phyloP scores from a whole-genome alignment of 1,284 basidiomycete species.

The Pseudomicrostroma phylloplanum region DNA sequence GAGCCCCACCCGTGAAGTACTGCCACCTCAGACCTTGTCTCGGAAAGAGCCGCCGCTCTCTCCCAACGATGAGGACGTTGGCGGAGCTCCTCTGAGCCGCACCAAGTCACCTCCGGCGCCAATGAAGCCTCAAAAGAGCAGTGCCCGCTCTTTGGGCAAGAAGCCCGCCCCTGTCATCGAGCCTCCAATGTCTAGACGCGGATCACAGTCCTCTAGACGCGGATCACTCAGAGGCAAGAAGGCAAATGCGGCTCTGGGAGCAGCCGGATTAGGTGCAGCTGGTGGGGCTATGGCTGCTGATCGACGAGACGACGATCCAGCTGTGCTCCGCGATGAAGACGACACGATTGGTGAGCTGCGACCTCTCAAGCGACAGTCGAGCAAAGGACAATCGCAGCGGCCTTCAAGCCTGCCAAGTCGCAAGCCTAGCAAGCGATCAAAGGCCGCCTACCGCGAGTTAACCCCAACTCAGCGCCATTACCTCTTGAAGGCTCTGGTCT shows the following conservation, averaged over 20 bases:
- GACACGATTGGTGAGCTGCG: background rate
- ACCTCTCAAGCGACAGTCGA: background rate
- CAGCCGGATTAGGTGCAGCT: background rate
- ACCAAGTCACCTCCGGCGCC: background rate
- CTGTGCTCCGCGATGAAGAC: slow-evolving; percentile 3
- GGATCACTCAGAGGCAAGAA: background rate
- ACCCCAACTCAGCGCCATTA: slow-evolving; percentile 46
- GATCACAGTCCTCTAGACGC: too few species aligned
- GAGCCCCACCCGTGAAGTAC: too few species aligned
- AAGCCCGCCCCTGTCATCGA: too few species aligned
- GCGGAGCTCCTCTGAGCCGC: background rate
- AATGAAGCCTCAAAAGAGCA: background rate
- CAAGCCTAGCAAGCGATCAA: background rate
- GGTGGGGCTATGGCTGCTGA: background rate
- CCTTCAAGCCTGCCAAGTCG: background rate
- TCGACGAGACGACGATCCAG: background rate
- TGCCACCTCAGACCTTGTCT: too few species aligned
- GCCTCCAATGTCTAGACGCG: too few species aligned
- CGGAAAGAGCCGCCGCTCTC: too few species aligned
- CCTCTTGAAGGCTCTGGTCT: slow-evolving; percentile 44
- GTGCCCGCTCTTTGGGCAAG: background rate
- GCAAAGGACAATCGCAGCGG: background rate
- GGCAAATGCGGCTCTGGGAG: background rate
- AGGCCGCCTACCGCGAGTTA: slow-evolving; percentile 11
- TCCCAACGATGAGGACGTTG: too few species aligned